Base-by-base conservation (phyloP, 768 basidiomycete genomes). In the Amanita rubescens region DNA sequence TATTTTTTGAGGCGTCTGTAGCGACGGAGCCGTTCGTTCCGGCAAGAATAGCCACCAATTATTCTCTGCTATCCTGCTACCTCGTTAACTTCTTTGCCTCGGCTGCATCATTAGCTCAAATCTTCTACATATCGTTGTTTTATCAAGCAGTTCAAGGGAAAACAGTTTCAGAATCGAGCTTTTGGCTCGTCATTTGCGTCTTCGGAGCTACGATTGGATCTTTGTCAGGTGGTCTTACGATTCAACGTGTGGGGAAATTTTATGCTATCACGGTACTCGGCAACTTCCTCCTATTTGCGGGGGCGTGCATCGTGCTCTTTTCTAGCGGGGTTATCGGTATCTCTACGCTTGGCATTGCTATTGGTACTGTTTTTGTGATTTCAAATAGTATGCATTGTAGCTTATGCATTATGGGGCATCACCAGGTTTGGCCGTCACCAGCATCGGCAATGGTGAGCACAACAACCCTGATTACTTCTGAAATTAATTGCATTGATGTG, bases 1-100 rank as follows among this genome's bases (percentile, higher is more conserved):
- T 61, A 2, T 57, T 67, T 43, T 66, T 82, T 50, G 82, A 85
- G 62, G 65, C 73, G 57, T 62, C 69, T 34, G 66, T 75, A 45
- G 80, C 82, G 0, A 64, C 63, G n/a, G 82, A 84, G 62, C 82
- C 82, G 3, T 78, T 84, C 57, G 80, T 79, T 0, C 82, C 84
- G 0, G 68, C 67, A 51, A 68, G 75, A 22, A 81, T 85, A 61
- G 72, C 82, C 42, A 64, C 71, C 49, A 73, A 77, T 60, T 69
- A 65, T 3, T 66, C 75, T 15, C 70, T 84, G 19, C 67, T 82
- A 27, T 78, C 78, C 11, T 71, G 72, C 42, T 84, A 82, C 62
- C 60, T 80, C n/a, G 73, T 74, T 60, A 82, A 84, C 65, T 74
- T 84, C 60, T 82, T 84, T 60, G 71, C 71, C 1, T 68, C 78